Evolutionary conservation across 2,329 filamentous ascomycete species (phyloP), one percentile per base, ranked within the genome.

Genomic region (Byssochlamys sp.): DNA sequence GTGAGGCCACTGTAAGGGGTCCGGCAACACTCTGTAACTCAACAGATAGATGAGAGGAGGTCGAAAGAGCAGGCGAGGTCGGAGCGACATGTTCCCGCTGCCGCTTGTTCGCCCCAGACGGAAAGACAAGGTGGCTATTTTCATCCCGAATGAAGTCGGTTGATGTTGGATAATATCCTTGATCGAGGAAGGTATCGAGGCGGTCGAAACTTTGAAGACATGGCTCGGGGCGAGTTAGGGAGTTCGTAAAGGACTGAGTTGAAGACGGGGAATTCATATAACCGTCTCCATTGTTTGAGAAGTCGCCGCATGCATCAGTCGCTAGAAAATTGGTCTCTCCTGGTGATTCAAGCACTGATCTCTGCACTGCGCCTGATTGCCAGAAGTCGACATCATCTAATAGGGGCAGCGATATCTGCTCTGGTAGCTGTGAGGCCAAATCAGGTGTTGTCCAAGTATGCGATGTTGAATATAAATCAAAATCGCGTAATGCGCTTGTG

Each of bases 41-140:
- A 19, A 58, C 52, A 11, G 64, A 58, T 4, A 62, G 66, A 26
- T 61, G 60, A 29, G 67, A 65, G n/a, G 63, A 63, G 9, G 54
- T 60, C 7, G 68, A 64, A 49, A 64, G 59, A 7, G 62, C 54
- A 29, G 64, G 66, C 35, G 68, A 67, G 25, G 58, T 35, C 19
- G 51, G 26, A 10, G 53, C 28, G 31, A 28, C 49, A 25, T 27
- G 48, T 19, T 55, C 56, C 24, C 57, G 51, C 12, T 52, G 55
- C 53, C 45, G 45, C 53, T 54, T 54, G 55, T 59, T 49, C 24
- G 57, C 35, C 60, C 58, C 54, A 55, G 24, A 19, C 53, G 59
- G 10, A 29, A 56, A 39, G 48, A 52, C 57, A 53, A 61, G 35
- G 39, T 54, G 48, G 54, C 58, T 59, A 48, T 53, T 60, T 52